Percentiles rank a stretch among this genome's conserved stretches.
Evolutionary conservation across 192 early-diverging fungal genomes (phyloP).

Genomic region (Podila clonocystis): DNA sequence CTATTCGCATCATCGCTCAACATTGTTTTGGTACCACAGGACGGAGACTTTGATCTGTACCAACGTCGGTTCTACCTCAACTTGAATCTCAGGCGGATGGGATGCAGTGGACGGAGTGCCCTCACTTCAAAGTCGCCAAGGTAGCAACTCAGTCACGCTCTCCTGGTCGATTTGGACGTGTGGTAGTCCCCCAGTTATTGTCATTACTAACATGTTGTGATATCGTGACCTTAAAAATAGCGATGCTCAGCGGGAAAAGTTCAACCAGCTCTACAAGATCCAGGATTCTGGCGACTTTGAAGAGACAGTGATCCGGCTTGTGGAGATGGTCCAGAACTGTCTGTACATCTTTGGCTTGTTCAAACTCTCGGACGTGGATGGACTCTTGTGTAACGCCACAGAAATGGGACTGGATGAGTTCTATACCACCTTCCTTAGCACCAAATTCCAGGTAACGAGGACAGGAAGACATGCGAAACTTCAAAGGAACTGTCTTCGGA

Average conservation of each 20-base stretch:
- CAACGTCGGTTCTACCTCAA: constrained; percentile 58
- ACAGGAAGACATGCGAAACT: too few species aligned
- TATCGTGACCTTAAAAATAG: constrained; percentile 17
- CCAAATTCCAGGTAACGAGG: constrained; percentile 35
- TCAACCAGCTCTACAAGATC: constrained; percentile 59
- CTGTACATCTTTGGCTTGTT: constrained; percentile 55
- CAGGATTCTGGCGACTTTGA: constrained; percentile 55
- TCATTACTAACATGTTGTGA: too few species aligned
- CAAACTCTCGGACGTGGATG: constrained; percentile 56
- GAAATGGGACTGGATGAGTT: constrained; percentile 52
- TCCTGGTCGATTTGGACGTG: background rate
- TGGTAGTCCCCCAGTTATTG: too few species aligned
- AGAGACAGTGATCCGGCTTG: constrained; percentile 59
- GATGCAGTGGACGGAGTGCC: constrained; percentile 62
- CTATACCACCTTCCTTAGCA: constrained; percentile 49
- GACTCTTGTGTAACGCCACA: constrained; percentile 60
- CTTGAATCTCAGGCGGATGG: constrained; percentile 58
- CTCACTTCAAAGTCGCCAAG: constrained; percentile 59
- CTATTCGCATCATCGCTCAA: constrained; percentile 57
- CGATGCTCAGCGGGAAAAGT: constrained; percentile 62
- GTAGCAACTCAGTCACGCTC: constrained; percentile 9
- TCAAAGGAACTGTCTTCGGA: constrained; percentile 1
- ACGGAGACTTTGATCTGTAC: constrained; percentile 60
- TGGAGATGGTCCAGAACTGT: constrained; percentile 54
- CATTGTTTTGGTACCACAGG: constrained; percentile 56